Percentiles rank a stretch among this genome's conserved stretches.
phyloP scores from a whole-genome alignment of 345 rosid species.

The Linum usitatissimum region DNA sequence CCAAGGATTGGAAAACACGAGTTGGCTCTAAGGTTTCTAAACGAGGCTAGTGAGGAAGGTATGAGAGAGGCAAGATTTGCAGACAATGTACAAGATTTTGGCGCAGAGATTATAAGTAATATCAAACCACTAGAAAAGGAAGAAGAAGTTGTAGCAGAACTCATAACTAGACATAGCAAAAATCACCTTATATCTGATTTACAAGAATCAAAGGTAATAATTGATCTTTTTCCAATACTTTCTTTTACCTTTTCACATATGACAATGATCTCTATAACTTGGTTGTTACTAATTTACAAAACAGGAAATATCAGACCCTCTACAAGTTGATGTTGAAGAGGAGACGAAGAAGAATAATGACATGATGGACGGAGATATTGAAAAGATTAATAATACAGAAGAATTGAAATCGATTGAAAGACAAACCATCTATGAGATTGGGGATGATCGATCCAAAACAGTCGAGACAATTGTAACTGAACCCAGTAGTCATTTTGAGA shows the following conservation, averaged over 20 bases:
- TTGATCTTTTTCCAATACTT: no score
- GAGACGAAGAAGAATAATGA: not conserved
- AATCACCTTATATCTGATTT: no score
- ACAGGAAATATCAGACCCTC: conserved; percentile 25
- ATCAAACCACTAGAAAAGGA: conserved; percentile 9
- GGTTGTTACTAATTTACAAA: conserved; percentile 6
- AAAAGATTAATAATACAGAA: not conserved
- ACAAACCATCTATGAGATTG: not conserved
- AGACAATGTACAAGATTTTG: not conserved
- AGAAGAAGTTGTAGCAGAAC: not conserved
- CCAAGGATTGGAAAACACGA: conserved; percentile 20
- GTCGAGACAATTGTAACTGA: not conserved
- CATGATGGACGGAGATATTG: not conserved
- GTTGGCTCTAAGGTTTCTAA: conserved; percentile 10
- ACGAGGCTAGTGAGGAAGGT: conserved; percentile 15
- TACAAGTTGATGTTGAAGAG: not conserved
- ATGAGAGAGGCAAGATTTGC: conserved; percentile 5
- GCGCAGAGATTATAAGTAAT: conserved; percentile 10
- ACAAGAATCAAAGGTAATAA: not conserved
- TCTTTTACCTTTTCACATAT: not conserved
- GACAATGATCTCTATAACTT: not conserved
- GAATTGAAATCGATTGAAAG: not conserved
- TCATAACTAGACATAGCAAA: not conserved
- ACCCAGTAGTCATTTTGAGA: not conserved
- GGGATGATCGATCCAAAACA: not conserved